phyloP scores from a whole-genome alignment of 306 rosid species.

The Herpetospermum pedunculosum region DNA sequence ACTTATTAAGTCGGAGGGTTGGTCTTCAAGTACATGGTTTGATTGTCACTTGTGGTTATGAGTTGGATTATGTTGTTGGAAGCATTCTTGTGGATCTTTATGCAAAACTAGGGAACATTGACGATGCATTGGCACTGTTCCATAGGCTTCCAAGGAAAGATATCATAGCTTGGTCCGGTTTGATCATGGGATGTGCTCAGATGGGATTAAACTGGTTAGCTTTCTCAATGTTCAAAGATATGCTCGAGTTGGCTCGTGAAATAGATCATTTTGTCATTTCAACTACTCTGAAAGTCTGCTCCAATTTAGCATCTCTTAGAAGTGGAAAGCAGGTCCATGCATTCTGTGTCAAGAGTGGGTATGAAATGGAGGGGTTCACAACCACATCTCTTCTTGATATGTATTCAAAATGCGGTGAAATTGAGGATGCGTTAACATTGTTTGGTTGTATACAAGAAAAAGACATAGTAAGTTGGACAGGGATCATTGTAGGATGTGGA shows the following conservation, averaged over 20 bases:
- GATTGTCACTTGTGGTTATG: conserved; percentile 49
- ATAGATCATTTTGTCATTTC: conserved; percentile 69
- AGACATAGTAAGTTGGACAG: conserved; percentile 75
- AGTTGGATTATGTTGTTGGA: conserved; percentile 55
- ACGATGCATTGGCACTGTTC: conserved; percentile 43
- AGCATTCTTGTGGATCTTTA: conserved; percentile 61
- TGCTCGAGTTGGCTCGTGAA: conserved; percentile 38
- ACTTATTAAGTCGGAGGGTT: conserved; percentile 33
- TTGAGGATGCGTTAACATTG: conserved; percentile 50
- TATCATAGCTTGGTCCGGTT: conserved; percentile 67
- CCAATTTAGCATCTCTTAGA: conserved; percentile 48
- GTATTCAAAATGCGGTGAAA: conserved; percentile 85
- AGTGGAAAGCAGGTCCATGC: conserved; percentile 73
- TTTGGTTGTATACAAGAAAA: conserved; percentile 34
- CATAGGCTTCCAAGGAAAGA: conserved; percentile 58
- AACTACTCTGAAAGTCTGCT: conserved; percentile 49
- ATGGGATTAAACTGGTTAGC: conserved; percentile 38
- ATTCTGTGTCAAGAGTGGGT: conserved; percentile 60
- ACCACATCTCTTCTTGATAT: conserved; percentile 61
- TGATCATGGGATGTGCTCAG: conserved; percentile 65
- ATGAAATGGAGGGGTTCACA: conserved; percentile 48
- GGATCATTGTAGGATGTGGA: conserved; percentile 84
- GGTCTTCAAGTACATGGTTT: conserved; percentile 71
- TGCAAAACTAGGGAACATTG: conserved; percentile 40
- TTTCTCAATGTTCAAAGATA: conserved; percentile 44